Conservation (phyloP, 306 rosid species). For the Casuarina glauca region DNA sequence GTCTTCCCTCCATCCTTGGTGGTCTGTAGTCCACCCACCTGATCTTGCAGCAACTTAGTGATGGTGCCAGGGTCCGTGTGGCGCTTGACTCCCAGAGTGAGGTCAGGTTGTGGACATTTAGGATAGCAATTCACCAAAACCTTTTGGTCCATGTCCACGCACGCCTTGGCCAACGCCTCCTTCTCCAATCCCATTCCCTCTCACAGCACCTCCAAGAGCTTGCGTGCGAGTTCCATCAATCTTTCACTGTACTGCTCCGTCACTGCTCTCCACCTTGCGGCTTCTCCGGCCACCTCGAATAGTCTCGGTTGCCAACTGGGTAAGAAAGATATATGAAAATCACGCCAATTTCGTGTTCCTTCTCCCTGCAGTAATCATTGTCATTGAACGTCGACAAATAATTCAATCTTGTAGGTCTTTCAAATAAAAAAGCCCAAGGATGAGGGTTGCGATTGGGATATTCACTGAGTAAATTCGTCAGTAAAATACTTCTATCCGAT, state of each 20-base stretch:
- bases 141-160: slow-evolving; percentile 91
- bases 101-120: slow-evolving; percentile 86
- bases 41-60: slow-evolving; percentile 79
- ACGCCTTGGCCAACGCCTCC: slow-evolving; percentile 67
- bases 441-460: too few relatives aligned
- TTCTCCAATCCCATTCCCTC: slow-evolving; percentile 91
- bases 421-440: too few relatives aligned
- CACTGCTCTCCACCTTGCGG: slow-evolving; percentile 65
- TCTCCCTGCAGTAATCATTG: slow-evolving; percentile 58
- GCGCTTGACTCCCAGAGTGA: slow-evolving; percentile 80
- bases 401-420: too few relatives aligned
- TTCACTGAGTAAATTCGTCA: too few relatives aligned
- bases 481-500: too few relatives aligned
- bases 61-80: slow-evolving; percentile 96
- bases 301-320: slow-evolving; percentile 57
- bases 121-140: slow-evolving; percentile 82
- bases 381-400: not conserved
- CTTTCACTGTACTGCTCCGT: slow-evolving; percentile 74
- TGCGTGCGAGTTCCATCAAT: slow-evolving; percentile 67
- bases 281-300: slow-evolving; percentile 81
- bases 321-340: slow-evolving; percentile 70
- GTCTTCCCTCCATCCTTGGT: slow-evolving; percentile 71
- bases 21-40: slow-evolving; percentile 90
- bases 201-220: slow-evolving; percentile 67
- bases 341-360: slow-evolving; percentile 70